Percentiles rank a stretch among this genome's conserved stretches.
These are phyloP conservation scores for Zostera marina DNA, from an alignment of 116 monocot genomes.

Conservation along the genomic window DNA sequence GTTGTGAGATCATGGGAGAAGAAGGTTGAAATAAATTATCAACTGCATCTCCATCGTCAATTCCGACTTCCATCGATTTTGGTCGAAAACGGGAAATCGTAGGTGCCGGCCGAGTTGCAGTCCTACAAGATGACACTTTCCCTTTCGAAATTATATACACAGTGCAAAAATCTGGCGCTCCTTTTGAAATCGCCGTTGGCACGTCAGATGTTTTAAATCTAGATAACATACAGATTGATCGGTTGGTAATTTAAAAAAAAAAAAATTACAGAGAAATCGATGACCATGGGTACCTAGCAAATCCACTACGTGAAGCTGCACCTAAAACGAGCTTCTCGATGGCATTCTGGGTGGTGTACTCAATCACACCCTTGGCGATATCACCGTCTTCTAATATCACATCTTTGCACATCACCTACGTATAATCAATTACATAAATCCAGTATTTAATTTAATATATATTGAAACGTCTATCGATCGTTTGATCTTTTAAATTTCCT, in stretches of 20 bases:
- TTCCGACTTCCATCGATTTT: constrained; percentile 9
- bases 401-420: constrained; percentile 33
- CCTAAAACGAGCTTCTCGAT: constrained; percentile 46
- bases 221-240: too few relatives aligned
- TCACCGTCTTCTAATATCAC: constrained; percentile 31
- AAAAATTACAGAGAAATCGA: too few relatives aligned
- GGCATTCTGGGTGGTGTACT: constrained; percentile 26
- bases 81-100: constrained; percentile 11
- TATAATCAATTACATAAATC: too few relatives aligned
- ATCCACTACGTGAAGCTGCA: constrained; percentile 14
- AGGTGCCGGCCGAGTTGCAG: constrained; percentile 31
- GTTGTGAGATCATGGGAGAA: background rate
- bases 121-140: constrained; percentile 25
- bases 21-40: too few relatives aligned
- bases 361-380: constrained; percentile 30
- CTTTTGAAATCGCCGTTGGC: constrained; percentile 15
- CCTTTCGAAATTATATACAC: constrained; percentile 30
- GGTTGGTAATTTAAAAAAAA: too few relatives aligned
- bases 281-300: constrained; percentile 28
- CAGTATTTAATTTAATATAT: too few relatives aligned
- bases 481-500: background rate
- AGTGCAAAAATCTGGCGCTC: constrained; percentile 32
- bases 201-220: constrained; percentile 54
- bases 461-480: too few relatives aligned
- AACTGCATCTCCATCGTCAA: background rate